These are phyloP conservation scores for Coemansia sp. DNA, from an alignment of 192 early-diverging fungal species.

Conservation along the genomic window DNA sequence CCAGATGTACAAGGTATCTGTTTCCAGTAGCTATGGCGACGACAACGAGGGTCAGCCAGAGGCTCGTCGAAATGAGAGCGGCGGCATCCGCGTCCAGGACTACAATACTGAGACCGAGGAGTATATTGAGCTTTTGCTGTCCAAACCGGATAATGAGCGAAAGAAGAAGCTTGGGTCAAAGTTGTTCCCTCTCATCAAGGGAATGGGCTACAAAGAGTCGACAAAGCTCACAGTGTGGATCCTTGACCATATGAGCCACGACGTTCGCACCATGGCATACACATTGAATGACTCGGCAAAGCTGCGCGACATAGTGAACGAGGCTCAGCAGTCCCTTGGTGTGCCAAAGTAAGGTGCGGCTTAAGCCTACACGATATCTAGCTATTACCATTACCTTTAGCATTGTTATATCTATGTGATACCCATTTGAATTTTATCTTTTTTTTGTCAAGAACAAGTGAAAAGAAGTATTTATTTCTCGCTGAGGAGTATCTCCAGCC, in stretches of 20 bases:
- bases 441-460: neutral
- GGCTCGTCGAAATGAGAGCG: neutral
- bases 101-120: slow-evolving; percentile 50
- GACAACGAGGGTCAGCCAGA: slow-evolving; percentile 1
- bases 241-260: slow-evolving; percentile 57
- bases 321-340: slow-evolving; percentile 46
- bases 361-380: neutral
- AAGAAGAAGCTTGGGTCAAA: slow-evolving; percentile 60
- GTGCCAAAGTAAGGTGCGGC: neutral
- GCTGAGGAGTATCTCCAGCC: too few species aligned
- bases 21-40: neutral
- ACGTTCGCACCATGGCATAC: slow-evolving; percentile 57
- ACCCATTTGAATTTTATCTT: neutral
- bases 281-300: slow-evolving; percentile 45
- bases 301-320: slow-evolving; percentile 42
- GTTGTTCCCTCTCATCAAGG: slow-evolving; percentile 60
- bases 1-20: neutral
- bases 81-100: slow-evolving; percentile 33
- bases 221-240: slow-evolving; percentile 62
- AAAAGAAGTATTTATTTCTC: too few species aligned
- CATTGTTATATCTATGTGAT: neutral
- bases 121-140: slow-evolving; percentile 55
- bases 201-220: slow-evolving; percentile 56
- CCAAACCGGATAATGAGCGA: slow-evolving; percentile 54
- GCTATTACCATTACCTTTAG: neutral